Percentiles rank a stretch among this genome's conserved stretches.
phyloP scores from a whole-genome alignment of 2,329 filamentous ascomycete species.

The Pseudogymnoascus sp. region DNA sequence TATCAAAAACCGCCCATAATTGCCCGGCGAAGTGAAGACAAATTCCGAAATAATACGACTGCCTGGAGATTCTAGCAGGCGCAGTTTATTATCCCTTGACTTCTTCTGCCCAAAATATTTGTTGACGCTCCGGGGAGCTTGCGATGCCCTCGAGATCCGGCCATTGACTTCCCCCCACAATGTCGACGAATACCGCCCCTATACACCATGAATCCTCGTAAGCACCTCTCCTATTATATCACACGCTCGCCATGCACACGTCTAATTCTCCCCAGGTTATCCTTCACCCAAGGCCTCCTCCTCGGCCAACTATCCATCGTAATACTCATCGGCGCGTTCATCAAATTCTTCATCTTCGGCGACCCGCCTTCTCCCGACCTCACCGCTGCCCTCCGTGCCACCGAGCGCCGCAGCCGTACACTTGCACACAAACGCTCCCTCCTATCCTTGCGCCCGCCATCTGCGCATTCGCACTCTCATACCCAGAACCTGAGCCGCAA shows the following conservation, averaged over 20 bases:
- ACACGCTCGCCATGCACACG: neutral
- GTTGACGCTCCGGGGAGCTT: neutral
- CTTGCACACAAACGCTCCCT: conserved; percentile 70
- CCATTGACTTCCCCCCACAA: neutral
- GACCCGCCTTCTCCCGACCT: conserved; percentile 80
- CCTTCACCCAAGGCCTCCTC: conserved; percentile 89
- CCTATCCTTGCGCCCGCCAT: conserved; percentile 48
- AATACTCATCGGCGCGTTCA: conserved; percentile 84
- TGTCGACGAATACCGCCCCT: conserved; percentile 4
- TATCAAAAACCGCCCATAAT: neutral
- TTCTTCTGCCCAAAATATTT: neutral
- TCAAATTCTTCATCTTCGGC: conserved; percentile 99
- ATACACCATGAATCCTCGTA: conserved; percentile 33
- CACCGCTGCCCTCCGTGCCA: conserved; percentile 66
- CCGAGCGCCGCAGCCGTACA: conserved; percentile 64
- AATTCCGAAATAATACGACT: neutral
- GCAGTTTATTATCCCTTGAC: neutral
- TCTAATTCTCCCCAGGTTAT: conserved; percentile 48
- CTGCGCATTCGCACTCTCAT: conserved; percentile 15
- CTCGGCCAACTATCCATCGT: conserved; percentile 90
- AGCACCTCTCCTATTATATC: conserved; percentile 18
- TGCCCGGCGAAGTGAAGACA: neutral
- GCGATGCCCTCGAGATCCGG: neutral
- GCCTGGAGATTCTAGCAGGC: neutral
- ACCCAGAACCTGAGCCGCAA: conserved; percentile 44